Evolutionary conservation across 495 filamentous ascomycete genomes (phyloP).

Genomic region (Hyaloscypha hepaticicola): DNA sequence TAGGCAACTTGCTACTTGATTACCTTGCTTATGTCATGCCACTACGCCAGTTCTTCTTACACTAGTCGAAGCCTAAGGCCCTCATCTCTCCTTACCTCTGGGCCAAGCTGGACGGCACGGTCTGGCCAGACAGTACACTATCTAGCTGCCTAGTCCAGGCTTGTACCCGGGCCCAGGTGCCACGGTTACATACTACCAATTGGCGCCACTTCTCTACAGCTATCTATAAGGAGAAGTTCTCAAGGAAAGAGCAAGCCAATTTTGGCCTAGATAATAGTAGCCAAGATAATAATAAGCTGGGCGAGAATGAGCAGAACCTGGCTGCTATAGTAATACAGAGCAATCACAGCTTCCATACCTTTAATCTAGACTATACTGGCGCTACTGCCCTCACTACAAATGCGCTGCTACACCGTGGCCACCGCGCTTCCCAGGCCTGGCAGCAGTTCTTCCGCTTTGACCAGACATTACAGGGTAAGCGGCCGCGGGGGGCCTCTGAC

Average conservation of each 20-base stretch:
- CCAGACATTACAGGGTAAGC: constrained; percentile 3
- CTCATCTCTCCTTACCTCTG: constrained; percentile 9
- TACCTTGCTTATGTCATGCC: constrained; percentile 5
- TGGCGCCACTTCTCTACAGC: background rate
- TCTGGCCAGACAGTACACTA: constrained; percentile 8
- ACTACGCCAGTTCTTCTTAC: constrained; percentile 1
- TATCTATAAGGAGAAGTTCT: background rate
- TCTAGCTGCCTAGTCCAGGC: constrained; percentile 3
- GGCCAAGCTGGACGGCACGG: background rate
- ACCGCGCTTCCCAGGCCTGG: background rate
- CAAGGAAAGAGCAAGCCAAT: background rate
- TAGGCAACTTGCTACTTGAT: background rate
- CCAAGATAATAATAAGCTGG: background rate
- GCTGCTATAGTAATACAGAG: background rate
- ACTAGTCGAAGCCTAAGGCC: background rate
- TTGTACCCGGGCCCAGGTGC: constrained; percentile 12
- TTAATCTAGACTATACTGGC: constrained; percentile 10
- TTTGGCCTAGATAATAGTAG: constrained; percentile 12
- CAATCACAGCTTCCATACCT: constrained; percentile 12
- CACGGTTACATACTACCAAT: constrained; percentile 2
- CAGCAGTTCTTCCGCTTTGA: constrained; percentile 12
- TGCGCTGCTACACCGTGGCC: background rate
- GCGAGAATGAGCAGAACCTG: background rate
- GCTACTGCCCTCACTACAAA: constrained; percentile 11
- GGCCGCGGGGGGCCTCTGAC: background rate